These are phyloP conservation scores for Eudorina sp. DNA, from an alignment of 139 green algal genomes.

Conservation along the genomic window DNA sequence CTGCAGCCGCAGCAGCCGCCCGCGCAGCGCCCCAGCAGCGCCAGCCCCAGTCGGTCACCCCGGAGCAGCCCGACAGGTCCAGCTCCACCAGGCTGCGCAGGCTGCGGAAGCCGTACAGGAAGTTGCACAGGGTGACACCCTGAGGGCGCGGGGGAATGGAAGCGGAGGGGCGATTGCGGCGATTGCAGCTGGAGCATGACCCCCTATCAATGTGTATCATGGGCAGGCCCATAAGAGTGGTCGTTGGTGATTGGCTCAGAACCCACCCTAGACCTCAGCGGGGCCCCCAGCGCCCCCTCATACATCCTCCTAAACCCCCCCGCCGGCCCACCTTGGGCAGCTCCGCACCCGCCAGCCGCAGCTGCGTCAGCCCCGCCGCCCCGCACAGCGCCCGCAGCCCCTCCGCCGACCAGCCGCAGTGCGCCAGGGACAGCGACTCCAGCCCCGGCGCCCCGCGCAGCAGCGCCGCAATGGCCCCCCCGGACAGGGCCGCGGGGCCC, in stretches of 20 bases:
- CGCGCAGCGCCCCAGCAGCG: background rate
- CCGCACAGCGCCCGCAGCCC: background rate
- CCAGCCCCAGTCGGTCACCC: constrained; percentile 30
- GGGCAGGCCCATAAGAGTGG: too few relatives aligned
- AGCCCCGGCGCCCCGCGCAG: background rate
- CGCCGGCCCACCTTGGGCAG: constrained; percentile 20
- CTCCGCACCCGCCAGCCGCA: constrained; percentile 17
- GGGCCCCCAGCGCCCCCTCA: too few relatives aligned
- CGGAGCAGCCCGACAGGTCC: constrained; percentile 15
- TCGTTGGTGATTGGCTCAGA: too few relatives aligned
- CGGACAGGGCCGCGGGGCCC: background rate
- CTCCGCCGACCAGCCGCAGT: background rate
- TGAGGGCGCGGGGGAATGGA: background rate
- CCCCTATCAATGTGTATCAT: too few relatives aligned
- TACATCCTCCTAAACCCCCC: too few relatives aligned
- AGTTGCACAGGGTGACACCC: constrained; percentile 21
- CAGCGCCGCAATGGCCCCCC: background rate
- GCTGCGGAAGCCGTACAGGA: constrained; percentile 25
- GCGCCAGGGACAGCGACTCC: background rate
- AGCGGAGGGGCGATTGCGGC: too few relatives aligned
- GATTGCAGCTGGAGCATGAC: background rate
- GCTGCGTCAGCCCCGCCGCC: background rate
- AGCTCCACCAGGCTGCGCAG: background rate
- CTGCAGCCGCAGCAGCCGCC: background rate
- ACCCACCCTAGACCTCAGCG: too few relatives aligned